Percentiles rank a stretch among this genome's conserved stretches.
Conservation (phyloP, 2,329 filamentous ascomycete species). For the Fonsecaea pedrosoi region DNA sequence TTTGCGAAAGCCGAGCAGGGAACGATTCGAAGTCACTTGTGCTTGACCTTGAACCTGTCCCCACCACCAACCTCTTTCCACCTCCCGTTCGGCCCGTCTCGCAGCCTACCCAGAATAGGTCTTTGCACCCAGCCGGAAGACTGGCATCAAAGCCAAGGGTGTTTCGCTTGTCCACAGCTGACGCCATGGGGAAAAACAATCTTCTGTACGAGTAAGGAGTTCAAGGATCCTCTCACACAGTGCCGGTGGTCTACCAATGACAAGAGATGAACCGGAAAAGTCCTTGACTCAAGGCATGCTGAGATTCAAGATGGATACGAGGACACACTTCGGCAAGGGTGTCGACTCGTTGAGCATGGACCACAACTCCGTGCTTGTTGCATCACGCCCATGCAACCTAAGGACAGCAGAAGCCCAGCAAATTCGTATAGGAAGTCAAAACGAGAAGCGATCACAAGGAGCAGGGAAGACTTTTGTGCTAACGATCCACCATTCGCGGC, state of each 20-base stretch:
- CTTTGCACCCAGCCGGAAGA: conserved; percentile 8
- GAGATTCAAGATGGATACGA: background rate
- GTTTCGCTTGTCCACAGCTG: conserved; percentile 12
- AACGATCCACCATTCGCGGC: conserved; percentile 2
- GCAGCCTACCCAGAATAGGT: conserved; percentile 19
- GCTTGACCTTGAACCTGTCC: conserved; percentile 2
- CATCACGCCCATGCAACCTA: conserved; percentile 12
- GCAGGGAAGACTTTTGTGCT: background rate
- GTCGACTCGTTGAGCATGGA: background rate
- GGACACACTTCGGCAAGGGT: background rate
- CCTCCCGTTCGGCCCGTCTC: conserved; percentile 23
- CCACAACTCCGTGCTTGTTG: conserved; percentile 7
- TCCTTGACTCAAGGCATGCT: background rate
- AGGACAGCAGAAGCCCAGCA: conserved; percentile 1
- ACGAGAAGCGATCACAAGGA: background rate
- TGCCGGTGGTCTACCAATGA: background rate
- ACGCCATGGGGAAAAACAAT: conserved; percentile 2
- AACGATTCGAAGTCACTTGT: conserved; percentile 2
- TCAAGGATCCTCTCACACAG: background rate
- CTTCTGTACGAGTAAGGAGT: background rate
- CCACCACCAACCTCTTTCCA: background rate
- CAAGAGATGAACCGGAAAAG: background rate
- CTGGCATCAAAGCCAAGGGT: conserved; percentile 2
- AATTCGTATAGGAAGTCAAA: conserved; percentile 4
- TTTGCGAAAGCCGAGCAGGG: background rate